phyloP scores from a whole-genome alignment of 441 rosid species.

The Jatropha multifida region DNA sequence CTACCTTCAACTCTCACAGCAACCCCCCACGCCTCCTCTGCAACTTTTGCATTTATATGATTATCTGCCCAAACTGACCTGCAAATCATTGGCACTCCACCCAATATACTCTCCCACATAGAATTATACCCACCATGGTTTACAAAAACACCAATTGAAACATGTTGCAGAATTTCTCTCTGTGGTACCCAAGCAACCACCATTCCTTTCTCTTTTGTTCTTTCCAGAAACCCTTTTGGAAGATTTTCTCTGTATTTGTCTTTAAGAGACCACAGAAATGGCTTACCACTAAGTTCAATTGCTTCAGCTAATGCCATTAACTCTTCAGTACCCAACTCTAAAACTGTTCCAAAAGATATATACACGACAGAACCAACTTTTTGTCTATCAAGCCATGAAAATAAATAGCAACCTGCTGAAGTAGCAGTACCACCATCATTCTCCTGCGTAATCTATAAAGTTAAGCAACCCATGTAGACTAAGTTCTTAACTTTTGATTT shows the following conservation, averaged over 20 bases:
- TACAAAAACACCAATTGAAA: constrained; percentile 9
- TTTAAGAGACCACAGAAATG: constrained; percentile 16
- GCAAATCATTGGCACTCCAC: constrained; percentile 6
- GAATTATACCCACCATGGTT: constrained; percentile 15
- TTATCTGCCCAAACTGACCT: constrained; percentile 12
- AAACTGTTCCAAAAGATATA: background rate
- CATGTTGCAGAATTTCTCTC: background rate
- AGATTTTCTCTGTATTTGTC: background rate
- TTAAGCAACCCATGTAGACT: background rate
- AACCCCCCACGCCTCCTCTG: constrained; percentile 15
- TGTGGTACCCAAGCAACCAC: constrained; percentile 16
- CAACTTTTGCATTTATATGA: background rate
- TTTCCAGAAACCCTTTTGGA: constrained; percentile 2
- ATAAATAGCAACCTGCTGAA: background rate
- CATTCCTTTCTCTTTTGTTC: background rate
- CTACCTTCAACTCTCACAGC: constrained; percentile 10
- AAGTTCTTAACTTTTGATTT: background rate
- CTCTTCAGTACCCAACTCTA: background rate
- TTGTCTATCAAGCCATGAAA: background rate
- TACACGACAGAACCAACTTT: background rate
- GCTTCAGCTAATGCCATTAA: constrained; percentile 11
- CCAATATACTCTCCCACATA: background rate
- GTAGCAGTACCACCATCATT: too few species aligned
- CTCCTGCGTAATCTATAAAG: background rate
- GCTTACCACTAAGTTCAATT: background rate